Percentiles rank a stretch among this genome's conserved stretches.
These are phyloP conservation scores for Neonectria hederae DNA, from an alignment of 2,329 filamentous ascomycete genomes.

Conservation along the genomic window DNA sequence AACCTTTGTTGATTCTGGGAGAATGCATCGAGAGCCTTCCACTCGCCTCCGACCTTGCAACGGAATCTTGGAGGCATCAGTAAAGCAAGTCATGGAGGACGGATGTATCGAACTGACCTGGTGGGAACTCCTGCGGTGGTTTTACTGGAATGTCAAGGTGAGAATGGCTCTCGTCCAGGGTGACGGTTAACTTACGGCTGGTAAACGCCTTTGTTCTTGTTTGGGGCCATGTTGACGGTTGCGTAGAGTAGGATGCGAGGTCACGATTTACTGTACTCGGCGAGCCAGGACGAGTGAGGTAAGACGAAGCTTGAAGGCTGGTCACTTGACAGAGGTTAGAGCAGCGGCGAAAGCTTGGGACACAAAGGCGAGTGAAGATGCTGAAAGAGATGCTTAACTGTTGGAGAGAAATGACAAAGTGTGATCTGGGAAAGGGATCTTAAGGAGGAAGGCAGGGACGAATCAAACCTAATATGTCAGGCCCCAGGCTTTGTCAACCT, in stretches of 20 bases:
- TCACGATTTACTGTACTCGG: background rate
- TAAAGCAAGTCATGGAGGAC: background rate
- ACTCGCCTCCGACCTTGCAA: slow-evolving; percentile 51
- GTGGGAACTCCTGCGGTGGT: slow-evolving; percentile 4
- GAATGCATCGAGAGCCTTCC: slow-evolving; percentile 45
- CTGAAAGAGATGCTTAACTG: background rate
- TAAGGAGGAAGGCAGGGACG: background rate
- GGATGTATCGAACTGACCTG: slow-evolving; percentile 11
- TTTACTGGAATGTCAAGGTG: slow-evolving; percentile 16
- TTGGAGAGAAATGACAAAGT: background rate
- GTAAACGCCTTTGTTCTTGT: slow-evolving; percentile 20
- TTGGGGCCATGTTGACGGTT: slow-evolving; percentile 14
- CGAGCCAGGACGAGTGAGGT: background rate
- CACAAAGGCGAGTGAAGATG: background rate
- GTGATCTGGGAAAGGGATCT: background rate
- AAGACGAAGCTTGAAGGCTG: background rate
- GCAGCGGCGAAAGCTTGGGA: background rate
- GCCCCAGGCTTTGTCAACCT: background rate
- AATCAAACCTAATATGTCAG: background rate
- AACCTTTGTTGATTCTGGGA: slow-evolving; percentile 46
- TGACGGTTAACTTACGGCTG: slow-evolving; percentile 26
- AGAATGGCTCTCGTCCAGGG: background rate
- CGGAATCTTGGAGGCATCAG: slow-evolving; percentile 41
- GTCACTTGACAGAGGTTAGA: background rate
- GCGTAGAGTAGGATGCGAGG: background rate